Evolutionary conservation across 2,329 filamentous ascomycete genomes (phyloP).

Genomic region (Amesomyces nigricolor): DNA sequence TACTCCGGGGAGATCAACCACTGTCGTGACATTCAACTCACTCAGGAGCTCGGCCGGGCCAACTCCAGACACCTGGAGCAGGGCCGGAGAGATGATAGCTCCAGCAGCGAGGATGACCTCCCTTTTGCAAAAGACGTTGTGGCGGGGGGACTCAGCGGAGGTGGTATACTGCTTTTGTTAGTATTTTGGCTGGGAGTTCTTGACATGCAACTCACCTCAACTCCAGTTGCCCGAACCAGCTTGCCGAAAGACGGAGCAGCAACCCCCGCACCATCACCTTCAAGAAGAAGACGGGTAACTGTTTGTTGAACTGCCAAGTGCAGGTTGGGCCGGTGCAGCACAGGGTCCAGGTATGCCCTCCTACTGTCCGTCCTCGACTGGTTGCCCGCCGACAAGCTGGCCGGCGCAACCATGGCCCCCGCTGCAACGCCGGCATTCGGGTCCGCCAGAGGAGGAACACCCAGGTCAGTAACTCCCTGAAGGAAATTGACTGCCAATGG

Average conservation of each 20-base stretch:
- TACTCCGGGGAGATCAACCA: constrained; percentile 44
- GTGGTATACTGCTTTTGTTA: constrained; percentile 26
- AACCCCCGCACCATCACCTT: constrained; percentile 7
- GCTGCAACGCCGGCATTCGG: constrained; percentile 34
- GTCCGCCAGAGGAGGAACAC: constrained; percentile 33
- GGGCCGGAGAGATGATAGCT: constrained; percentile 44
- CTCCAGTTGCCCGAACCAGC: constrained; percentile 28
- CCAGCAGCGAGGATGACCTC: constrained; percentile 49
- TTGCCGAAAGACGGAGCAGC: constrained; percentile 13
- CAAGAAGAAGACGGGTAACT: constrained; percentile 34
- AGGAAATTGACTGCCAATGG: constrained; percentile 34
- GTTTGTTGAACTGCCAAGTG: constrained; percentile 36
- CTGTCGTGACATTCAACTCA: constrained; percentile 38
- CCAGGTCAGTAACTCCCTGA: constrained; percentile 34
- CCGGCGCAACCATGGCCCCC: constrained; percentile 35
- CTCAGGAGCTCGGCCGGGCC: constrained; percentile 39
- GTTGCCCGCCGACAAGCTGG: constrained; percentile 35
- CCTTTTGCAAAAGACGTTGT: constrained; percentile 26
- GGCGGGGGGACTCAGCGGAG: constrained; percentile 20
- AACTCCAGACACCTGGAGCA: constrained; percentile 48
- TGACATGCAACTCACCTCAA: constrained; percentile 32
- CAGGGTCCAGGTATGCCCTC: constrained; percentile 37
- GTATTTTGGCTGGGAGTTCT: background rate
- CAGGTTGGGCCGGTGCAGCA: constrained; percentile 34
- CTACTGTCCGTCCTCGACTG: constrained; percentile 38